Evolutionary conservation across 371 early-diverging fungal genomes (phyloP), one percentile per base, ranked within the genome.

Genomic region (Chytridium lagenaria): DNA sequence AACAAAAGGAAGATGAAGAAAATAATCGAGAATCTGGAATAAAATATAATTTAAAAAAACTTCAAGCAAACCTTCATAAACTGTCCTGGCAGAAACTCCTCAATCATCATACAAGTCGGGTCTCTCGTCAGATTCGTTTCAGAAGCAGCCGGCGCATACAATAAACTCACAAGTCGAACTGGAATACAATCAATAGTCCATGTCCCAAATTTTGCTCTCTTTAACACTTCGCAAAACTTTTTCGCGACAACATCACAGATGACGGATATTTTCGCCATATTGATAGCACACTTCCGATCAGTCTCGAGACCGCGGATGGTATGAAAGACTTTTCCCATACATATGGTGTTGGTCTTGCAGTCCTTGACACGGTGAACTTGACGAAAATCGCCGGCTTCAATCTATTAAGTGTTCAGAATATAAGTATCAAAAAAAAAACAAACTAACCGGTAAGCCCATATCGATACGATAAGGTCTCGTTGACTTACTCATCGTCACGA

Each of bases 91-190:
- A 31, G 36, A 23, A 31, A 63, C 36, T 31, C 34, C 23, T 63
- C 63, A 36, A 63, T 37, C 63, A 63, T 63, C 63, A 63, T 63
- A 12, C 63, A 30, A 5, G 63, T 63, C 2, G 63, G 36, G 33
- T 12, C 12, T 30, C 63, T 15, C 16, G 26, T 16, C 36, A 5
- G 33, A 16, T 63, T 31, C 12, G 16, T 30, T 23, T 36, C 36
- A 16, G 12, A 5, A 3, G 63, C 3, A 12, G 63, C 63, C 63
- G 63, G 63, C 36, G 63, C 63, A 16, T 36, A 30, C 12, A 36
- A 36, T 23, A 63, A 37, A 15, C 3, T 31, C 33, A 63, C 26
- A 26, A 63, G 12, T 12, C 37, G 10, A 30, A 63, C 34, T 15
- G 63, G 63, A 12, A 63, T 31, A 30, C 63, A 63, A 16, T 37